phyloP scores from a whole-genome alignment of 2,329 filamentous ascomycete species.

The Cordyceps pruinosa region DNA sequence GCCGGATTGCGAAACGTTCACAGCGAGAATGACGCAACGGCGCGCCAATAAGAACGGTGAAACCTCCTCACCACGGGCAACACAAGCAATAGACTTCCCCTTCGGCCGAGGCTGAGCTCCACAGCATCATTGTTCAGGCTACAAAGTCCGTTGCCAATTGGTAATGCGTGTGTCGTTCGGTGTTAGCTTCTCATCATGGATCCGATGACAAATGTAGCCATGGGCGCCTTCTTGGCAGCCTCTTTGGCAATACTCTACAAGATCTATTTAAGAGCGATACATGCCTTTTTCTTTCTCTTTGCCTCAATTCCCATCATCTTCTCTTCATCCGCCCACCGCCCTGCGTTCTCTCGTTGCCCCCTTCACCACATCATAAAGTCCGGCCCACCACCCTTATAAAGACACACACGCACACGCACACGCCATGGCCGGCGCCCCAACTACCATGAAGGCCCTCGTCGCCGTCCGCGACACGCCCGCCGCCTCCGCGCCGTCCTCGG shows the following conservation, averaged over 20 bases:
- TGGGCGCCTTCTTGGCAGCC: too few species aligned
- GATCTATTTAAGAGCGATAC: not conserved
- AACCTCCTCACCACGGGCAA: too few species aligned
- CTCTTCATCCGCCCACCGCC: not conserved
- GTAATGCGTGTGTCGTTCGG: not conserved
- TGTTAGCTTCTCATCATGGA: not conserved
- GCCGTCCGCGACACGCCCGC: slow-evolving; percentile 3
- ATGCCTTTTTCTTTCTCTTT: not conserved
- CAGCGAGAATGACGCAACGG: too few species aligned
- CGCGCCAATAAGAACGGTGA: too few species aligned
- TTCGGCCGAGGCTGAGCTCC: not conserved
- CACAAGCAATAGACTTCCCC: too few species aligned
- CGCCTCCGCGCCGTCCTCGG: slow-evolving; percentile 1
- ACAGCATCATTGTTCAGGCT: too few species aligned
- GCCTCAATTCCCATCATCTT: not conserved
- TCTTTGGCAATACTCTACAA: not conserved
- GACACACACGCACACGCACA: not conserved
- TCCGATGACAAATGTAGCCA: not conserved
- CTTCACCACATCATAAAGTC: not conserved
- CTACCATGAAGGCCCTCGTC: slow-evolving; percentile 18
- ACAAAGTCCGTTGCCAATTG: not conserved
- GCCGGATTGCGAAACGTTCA: too few species aligned
- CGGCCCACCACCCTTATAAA: not conserved
- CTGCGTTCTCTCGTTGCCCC: too few species aligned
- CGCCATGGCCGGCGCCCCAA: not conserved